Base-by-base conservation (phyloP, 2,329 filamentous ascomycete genomes). In the Westerdykella sp. region DNA sequence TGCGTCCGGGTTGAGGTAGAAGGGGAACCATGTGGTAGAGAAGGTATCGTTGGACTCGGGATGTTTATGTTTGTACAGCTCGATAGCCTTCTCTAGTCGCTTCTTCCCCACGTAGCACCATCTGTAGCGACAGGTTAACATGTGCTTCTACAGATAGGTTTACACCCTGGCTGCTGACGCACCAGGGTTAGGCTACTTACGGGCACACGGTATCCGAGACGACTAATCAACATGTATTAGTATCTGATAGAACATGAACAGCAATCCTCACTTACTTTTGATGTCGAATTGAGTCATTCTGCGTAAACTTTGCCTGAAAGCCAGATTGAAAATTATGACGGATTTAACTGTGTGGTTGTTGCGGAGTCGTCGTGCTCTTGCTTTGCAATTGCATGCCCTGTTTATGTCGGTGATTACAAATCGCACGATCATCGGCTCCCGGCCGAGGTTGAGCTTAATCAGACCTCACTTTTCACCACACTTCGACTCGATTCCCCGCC, bases 201-300 rank as follows among this genome's bases (percentile, higher is more conserved):
- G 87, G 85, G 63, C 87, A 94, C 54, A 93, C 78, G 2, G 81
- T 85, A 69, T 95, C 89, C n/a, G 79, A 87, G 45, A 89, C 80
- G 37, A 66, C 16, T 14, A 18, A 14, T 12, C 25, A 10, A 12
- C 25, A 28, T 28, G 18, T 6, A 21, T 28, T 28, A 28, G 25
- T 7, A 28, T 28, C 25, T 2, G 25, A 28, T 28, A 28, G 11
- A 28, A 28, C 25, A 10, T 28, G 25, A 28, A 28, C 25, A 9
- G 11, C 4, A 60, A 88, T 3, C 9, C 25, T 28, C 25, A 28
- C 25, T 28, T 28, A 28, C 25, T 79, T 46, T 83, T 80, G 67
- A 94, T 85, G 48, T 80, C 78, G 71, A 90, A 86, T 56, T 81
- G 79, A 15, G 65, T 67, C 65, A 68, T 68, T 43, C 40, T 65